Percentiles rank a stretch among this genome's conserved stretches.
phyloP scores from a whole-genome alignment of 805 yeast genomes.

The Wickerhamiella parazyma region DNA sequence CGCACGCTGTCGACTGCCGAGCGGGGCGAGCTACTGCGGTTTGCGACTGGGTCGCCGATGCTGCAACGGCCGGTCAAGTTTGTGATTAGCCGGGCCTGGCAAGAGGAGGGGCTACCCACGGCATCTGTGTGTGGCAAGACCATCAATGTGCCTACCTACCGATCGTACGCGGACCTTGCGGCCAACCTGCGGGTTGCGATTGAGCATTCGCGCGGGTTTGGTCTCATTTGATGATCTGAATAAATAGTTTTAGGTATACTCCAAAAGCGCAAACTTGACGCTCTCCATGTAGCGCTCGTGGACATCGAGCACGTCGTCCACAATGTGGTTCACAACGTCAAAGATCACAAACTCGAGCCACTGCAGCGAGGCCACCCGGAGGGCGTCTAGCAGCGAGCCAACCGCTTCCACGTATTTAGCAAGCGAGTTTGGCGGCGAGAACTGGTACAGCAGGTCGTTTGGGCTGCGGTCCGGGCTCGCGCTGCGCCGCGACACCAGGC shows the following conservation, averaged over 20 bases:
- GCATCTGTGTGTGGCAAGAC: conserved; percentile 98
- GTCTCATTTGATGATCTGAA: not conserved
- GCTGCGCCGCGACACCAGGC: conserved; percentile 2
- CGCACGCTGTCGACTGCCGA: conserved; percentile 92
- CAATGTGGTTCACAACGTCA: conserved; percentile 1
- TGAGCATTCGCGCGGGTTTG: conserved; percentile 31
- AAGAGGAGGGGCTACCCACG: conserved; percentile 78
- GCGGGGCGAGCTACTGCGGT: conserved; percentile 85
- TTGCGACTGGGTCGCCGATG: conserved; percentile 97
- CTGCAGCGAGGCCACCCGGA: not conserved
- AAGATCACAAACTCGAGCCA: conserved; percentile 9
- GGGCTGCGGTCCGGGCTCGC: not conserved
- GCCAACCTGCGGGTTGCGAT: conserved; percentile 91
- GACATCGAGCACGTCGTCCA: conserved; percentile 6
- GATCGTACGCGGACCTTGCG: conserved; percentile 65
- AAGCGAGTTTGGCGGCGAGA: not conserved
- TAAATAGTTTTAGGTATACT: not conserved
- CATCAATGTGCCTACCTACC: conserved; percentile 91
- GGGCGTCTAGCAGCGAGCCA: not conserved
- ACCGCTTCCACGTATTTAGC: conserved; percentile 4
- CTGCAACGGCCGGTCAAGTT: conserved; percentile 98
- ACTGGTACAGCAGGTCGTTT: not conserved
- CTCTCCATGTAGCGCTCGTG: conserved; percentile 6
- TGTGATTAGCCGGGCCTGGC: conserved; percentile 96
- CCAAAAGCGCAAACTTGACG: not conserved